Base-by-base conservation (phyloP, 116 monocot species). In the Iris pallida region DNA sequence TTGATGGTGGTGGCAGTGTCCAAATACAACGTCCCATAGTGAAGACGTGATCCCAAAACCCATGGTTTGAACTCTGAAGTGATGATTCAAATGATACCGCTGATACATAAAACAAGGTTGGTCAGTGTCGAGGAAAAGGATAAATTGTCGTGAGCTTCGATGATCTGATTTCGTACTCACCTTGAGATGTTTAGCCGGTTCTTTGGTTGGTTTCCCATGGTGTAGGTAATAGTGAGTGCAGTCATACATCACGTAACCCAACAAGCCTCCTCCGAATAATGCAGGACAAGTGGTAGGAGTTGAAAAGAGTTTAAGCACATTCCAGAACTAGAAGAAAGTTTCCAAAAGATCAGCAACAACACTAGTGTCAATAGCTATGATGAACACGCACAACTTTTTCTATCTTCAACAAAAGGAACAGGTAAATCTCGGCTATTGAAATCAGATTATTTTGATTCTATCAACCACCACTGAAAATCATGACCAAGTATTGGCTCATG, bases 151-250 rank as follows among this genome's bases (percentile, higher is more conserved):
- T 30, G 30, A 30, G 30, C 3, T 30, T 7, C 49, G 11, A 51
- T 51, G 49, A 51, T 51, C 49, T 51, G 11, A 51, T 41, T 4
- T 8, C 61, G 7, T 80, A 61, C 66, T 78, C 44, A 91, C 95
- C 88, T 95, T 95, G 55, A 95, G 83, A 68, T 81, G 57, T 16
- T 81, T 88, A 4, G 75, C 79, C 11, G 78, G 83, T 30, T 79
- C 64, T 45, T 45, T 78, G 53, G 83, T 64, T 75, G 95, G 95
- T 70, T 91, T 81, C 8, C 95, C 91, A 64, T 95, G 95, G 59
- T 95, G 95, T 17, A 95, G 73, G 61, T 95, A 95, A 74, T 95
- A 95, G 60, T 95, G 95, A 63, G 91, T 95, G 80, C 95, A 95
- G 61, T 95, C 95, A 59, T 95, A 95, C 61, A 91, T 82, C 48